Evolutionary conservation across 768 basidiomycete genomes (phyloP).

Genomic region (Melanogaster broomeanus): DNA sequence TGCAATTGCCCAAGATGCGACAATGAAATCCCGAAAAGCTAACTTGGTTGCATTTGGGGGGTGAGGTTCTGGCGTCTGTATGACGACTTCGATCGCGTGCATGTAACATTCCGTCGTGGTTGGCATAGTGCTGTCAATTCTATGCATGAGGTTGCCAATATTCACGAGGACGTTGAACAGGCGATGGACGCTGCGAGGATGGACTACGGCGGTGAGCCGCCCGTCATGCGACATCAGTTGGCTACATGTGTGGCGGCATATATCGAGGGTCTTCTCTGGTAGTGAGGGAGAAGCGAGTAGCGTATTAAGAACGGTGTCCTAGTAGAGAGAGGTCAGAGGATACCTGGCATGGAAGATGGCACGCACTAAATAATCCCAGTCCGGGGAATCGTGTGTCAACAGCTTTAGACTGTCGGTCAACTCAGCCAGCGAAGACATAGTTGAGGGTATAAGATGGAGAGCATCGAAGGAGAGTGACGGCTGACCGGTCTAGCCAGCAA

Average conservation of each 20-base stretch:
- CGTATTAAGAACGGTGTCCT: constrained; percentile 27
- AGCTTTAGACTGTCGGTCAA: constrained; percentile 26
- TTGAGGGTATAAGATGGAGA: constrained; percentile 5
- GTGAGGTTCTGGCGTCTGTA: constrained; percentile 31
- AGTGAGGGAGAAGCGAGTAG: constrained; percentile 27
- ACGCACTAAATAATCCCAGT: constrained; percentile 35
- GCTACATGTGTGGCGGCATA: constrained; percentile 33
- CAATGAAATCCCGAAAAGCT: constrained; percentile 39
- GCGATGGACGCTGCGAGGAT: constrained; percentile 39
- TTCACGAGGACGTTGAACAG: constrained; percentile 48
- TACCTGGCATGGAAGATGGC: constrained; percentile 1
- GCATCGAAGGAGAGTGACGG: constrained; percentile 15
- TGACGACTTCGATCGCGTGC: constrained; percentile 42
- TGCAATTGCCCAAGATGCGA: constrained; percentile 40
- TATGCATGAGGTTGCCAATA: constrained; percentile 38
- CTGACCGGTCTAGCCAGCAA: constrained; percentile 1
- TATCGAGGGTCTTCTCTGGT: constrained; percentile 32
- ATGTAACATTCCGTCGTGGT: constrained; percentile 39
- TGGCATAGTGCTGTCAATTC: constrained; percentile 25
- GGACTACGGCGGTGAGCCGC: constrained; percentile 20
- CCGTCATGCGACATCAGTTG: constrained; percentile 30
- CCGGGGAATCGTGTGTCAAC: constrained; percentile 24
- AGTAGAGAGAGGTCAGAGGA: constrained; percentile 16
- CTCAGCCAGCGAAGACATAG: constrained; percentile 28
- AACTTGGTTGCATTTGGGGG: constrained; percentile 20